phyloP scores from a whole-genome alignment of 2,329 filamentous ascomycete species.

The Ploettnerulaceae sp. region DNA sequence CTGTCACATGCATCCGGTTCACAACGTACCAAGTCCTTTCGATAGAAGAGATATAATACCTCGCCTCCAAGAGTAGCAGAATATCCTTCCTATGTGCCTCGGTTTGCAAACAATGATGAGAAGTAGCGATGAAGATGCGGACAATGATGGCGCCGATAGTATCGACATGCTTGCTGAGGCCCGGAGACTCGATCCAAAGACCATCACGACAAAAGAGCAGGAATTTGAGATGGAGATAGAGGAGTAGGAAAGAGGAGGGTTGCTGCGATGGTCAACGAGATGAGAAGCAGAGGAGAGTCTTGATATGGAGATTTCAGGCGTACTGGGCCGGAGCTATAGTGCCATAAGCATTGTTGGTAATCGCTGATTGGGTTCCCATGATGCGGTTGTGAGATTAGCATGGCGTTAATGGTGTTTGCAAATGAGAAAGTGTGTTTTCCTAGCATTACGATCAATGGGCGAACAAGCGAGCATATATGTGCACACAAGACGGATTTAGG shows the following conservation, averaged over 20 bases:
- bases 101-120: not conserved
- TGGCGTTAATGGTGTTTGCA: too few species aligned
- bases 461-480: too few species aligned
- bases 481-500: too few species aligned
- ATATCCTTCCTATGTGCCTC: not conserved
- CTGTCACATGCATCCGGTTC: slow-evolving; percentile 2
- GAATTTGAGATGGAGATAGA: slow-evolving; percentile 21
- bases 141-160: slow-evolving; percentile 19
- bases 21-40: slow-evolving; percentile 3
- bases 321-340: not conserved
- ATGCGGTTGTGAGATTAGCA: too few species aligned
- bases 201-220: slow-evolving; percentile 15
- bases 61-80: not conserved
- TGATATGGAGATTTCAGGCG: not conserved
- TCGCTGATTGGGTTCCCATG: too few species aligned
- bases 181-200: slow-evolving; percentile 18
- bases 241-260: not conserved
- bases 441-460: too few species aligned
- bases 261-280: slow-evolving; percentile 17
- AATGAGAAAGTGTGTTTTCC: too few species aligned
- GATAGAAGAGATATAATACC: not conserved
- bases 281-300: not conserved
- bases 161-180: slow-evolving; percentile 25
- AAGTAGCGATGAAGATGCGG: slow-evolving; percentile 12
- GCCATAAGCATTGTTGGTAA: not conserved